Conservation (phyloP, 257 asterid genomes). For the Eucommia ulmoides region DNA sequence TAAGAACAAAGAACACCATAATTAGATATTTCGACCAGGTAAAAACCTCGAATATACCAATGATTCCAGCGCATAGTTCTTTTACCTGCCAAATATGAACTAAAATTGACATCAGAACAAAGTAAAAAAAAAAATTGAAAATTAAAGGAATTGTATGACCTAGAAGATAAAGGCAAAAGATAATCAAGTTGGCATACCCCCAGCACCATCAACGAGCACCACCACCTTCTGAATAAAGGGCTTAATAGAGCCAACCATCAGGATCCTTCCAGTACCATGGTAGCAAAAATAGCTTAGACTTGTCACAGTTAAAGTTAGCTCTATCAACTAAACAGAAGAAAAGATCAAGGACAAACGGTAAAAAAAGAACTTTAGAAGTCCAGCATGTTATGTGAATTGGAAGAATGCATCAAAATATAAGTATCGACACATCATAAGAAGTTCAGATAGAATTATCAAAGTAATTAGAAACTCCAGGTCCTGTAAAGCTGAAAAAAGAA, state of each 20-base stretch:
- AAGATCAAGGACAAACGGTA: conserved; percentile 18
- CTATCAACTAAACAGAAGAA: background rate
- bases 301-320: conserved; percentile 5
- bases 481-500: conserved; percentile 25
- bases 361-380: conserved; percentile 12
- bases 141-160: background rate
- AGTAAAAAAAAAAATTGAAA: conserved; percentile 8
- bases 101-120: conserved; percentile 43
- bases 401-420: no score
- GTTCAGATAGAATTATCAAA: conserved; percentile 18
- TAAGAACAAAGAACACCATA: no score
- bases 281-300: conserved; percentile 21
- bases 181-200: conserved; percentile 31
- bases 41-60: no score
- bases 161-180: conserved; percentile 4
- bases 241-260: conserved; percentile 34
- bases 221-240: conserved; percentile 31
- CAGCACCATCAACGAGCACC: conserved; percentile 32
- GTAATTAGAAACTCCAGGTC: conserved; percentile 19
- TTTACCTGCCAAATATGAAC: conserved; percentile 51
- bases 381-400: no score
- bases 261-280: conserved; percentile 26
- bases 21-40: no score
- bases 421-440: conserved; percentile 21
- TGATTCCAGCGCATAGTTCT: no score